Base-by-base conservation (phyloP, 2,329 filamentous ascomycete genomes). In the Colletotrichum nymphaeae region DNA sequence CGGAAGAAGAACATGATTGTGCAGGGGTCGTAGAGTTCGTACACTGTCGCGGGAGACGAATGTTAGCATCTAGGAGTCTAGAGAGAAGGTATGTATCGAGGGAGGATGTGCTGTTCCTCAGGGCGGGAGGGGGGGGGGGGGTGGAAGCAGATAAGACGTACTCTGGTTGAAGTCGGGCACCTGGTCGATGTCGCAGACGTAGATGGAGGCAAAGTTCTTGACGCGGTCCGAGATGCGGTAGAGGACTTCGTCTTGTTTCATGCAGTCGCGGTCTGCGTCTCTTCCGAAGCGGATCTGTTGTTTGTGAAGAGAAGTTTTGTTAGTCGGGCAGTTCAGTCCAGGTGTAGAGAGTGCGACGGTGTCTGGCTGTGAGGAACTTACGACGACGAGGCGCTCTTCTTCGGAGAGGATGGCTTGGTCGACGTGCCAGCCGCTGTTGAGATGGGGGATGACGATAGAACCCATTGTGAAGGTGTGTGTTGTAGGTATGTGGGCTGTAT, bases 1-100 rank as follows among this genome's bases (percentile, higher is more conserved):
- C 96, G 91, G 87, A 95, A 98, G 88, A 98, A 98, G 87, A 88
- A 97, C 94, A 98, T 98, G 83, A 98, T 92, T 3, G 97, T 97
- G 85, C 95, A 94, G 0, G 95, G 92, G 81, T 99, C 94, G 86
- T 97, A 95, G 6, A 95, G 88, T 81, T 95, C 89, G 73, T 75
- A 74, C 72, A 74, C 63, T 64, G n/a, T 26, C n/a, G 14, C n/a
- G n/a, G 22, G 1, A 30, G 28, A 32, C 16, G 4, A 26, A 7
- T 11, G 22, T 73, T 16, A 73, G 67, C 26, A 28, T 28, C 26
- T 28, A 28, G 1, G 1, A 37, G 35, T 37, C 35, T 37, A 5
- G 35, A 37, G 5, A 37, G n/a, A n/a, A n/a, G n/a, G n/a, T n/a
- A n/a, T n/a, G n/a, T n/a, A n/a, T n/a, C n/a, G n/a, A n/a, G n/a